Evolutionary conservation across 139 green algal species (phyloP).

Genomic region (Volvox reticuliferus): DNA sequence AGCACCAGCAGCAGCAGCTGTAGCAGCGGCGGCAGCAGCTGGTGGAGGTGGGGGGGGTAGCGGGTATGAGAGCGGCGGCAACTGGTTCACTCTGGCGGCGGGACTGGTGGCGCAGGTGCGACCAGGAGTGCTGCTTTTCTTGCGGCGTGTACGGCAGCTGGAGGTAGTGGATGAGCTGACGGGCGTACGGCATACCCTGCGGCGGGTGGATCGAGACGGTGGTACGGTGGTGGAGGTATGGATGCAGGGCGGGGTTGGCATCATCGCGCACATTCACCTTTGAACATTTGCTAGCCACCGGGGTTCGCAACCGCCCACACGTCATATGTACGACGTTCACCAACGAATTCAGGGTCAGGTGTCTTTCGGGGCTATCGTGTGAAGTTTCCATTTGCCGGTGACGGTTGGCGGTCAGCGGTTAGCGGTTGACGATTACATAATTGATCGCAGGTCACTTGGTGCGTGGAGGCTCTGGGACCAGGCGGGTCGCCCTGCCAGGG

Average conservation of each 20-base stretch:
- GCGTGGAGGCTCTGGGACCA: constrained; percentile 3
- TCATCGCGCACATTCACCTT: too few species aligned
- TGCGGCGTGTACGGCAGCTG: constrained; percentile 39
- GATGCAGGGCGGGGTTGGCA: too few species aligned
- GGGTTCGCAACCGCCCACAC: too few species aligned
- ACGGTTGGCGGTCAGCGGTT: too few species aligned
- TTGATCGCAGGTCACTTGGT: constrained; percentile 18
- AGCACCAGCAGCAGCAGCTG: too few species aligned
- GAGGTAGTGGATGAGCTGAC: constrained; percentile 22
- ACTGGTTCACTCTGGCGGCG: neutral
- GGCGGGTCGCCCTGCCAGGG: too few species aligned
- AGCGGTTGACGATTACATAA: too few species aligned
- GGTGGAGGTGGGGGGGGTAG: neutral
- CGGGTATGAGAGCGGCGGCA: neutral
- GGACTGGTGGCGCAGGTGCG: constrained; percentile 28
- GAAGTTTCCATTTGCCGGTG: too few species aligned
- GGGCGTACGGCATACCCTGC: constrained; percentile 8
- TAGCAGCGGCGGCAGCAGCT: neutral
- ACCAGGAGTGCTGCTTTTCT: constrained; percentile 48
- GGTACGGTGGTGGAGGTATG: constrained; percentile 28
- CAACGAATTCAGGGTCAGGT: too few species aligned
- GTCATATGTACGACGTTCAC: too few species aligned
- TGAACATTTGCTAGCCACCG: too few species aligned
- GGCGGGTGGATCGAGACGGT: constrained; percentile 1
- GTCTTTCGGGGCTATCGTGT: too few species aligned